A percentile compares a stretch with the other conserved stretches of the same genome.
These are phyloP conservation scores for Didymella keratinophila DNA, from an alignment of 2,329 filamentous ascomycete species.

Conservation along the genomic window DNA sequence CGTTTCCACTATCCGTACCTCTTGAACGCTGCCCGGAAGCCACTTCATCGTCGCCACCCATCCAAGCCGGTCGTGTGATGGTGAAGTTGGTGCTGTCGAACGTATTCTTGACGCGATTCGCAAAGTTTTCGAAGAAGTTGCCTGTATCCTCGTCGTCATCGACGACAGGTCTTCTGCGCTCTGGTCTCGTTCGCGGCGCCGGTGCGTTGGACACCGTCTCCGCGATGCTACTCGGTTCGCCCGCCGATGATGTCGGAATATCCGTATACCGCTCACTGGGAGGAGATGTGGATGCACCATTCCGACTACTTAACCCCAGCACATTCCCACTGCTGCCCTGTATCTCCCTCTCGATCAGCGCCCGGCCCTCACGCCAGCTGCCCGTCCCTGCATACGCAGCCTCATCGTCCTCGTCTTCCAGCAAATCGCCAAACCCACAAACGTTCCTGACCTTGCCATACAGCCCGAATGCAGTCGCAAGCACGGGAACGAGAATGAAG, in stretches of 20 bases:
- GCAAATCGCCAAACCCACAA: constrained; percentile 80
- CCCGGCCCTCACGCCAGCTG: constrained; percentile 89
- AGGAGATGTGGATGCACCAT: constrained; percentile 11
- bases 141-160: constrained; percentile 73
- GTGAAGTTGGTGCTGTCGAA: constrained; percentile 72
- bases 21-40: constrained; percentile 17
- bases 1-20: constrained; percentile 25
- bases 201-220: constrained; percentile 4
- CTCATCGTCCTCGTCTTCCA: constrained; percentile 75
- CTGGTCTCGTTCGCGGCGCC: constrained; percentile 19
- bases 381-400: constrained; percentile 73
- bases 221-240: constrained; percentile 23
- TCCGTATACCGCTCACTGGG: constrained; percentile 40
- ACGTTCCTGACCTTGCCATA: constrained; percentile 81
- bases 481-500: constrained; percentile 84
- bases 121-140: constrained; percentile 83
- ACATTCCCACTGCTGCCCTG: constrained; percentile 53
- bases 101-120: constrained; percentile 89
- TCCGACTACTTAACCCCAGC: constrained; percentile 40
- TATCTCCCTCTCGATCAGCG: constrained; percentile 85
- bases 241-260: constrained; percentile 18
- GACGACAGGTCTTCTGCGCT: constrained; percentile 35
- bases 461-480: constrained; percentile 85
- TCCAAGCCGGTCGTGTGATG: constrained; percentile 76
- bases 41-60: constrained; percentile 63